A percentile compares a stretch with the other conserved stretches of the same genome.
Conservation (phyloP, 345 rosid species). For the Populus simonii region DNA sequence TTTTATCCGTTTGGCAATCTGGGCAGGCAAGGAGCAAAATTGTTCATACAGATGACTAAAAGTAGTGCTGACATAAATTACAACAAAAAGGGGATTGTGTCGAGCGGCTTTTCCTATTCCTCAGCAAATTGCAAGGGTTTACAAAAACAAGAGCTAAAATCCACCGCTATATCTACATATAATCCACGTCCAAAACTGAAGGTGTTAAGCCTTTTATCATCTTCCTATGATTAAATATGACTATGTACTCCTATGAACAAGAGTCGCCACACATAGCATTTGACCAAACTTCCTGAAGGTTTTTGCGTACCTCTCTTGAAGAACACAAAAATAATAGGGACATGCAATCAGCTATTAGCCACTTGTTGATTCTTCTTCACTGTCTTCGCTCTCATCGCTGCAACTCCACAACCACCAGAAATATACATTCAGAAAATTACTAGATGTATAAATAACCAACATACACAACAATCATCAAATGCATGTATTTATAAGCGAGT, state of each 20-base stretch:
- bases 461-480: too few relatives aligned
- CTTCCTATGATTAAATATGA: neutral
- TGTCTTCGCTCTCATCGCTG: conserved; percentile 75
- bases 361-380: conserved; percentile 57
- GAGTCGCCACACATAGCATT: neutral
- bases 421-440: neutral
- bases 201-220: conserved; percentile 1
- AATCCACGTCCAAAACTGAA: neutral
- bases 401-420: conserved; percentile 18
- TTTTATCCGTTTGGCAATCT: neutral
- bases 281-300: conserved; percentile 1
- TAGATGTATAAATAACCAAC: too few relatives aligned
- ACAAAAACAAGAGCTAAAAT: neutral
- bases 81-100: neutral
- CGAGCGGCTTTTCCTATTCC: neutral
- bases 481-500: too few relatives aligned
- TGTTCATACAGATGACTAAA: neutral
- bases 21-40: neutral
- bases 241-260: conserved; percentile 13
- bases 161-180: neutral
- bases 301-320: neutral
- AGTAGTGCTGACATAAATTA: neutral
- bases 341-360: conserved; percentile 29
- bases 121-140: neutral
- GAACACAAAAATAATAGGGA: neutral